These are phyloP conservation scores for Combretum micranthum DNA, from an alignment of 345 rosid species.

Conservation along the genomic window DNA sequence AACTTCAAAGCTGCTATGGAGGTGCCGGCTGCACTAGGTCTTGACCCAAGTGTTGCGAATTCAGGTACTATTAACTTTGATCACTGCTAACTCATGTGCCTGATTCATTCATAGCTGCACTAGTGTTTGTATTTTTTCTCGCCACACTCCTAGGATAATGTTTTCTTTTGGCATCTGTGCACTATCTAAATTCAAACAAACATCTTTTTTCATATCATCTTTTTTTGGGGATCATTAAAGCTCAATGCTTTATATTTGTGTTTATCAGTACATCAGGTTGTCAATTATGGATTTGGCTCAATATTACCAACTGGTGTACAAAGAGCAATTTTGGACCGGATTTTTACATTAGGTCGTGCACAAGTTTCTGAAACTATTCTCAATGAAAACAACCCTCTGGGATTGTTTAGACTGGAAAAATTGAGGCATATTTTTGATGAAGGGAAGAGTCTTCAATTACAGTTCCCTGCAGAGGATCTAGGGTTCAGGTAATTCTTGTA, in stretches of 20 bases:
- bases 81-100: not conserved
- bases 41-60: constrained; percentile 72
- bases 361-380: constrained; percentile 72
- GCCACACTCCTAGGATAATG: not conserved
- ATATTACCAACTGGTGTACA: constrained; percentile 70
- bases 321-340: constrained; percentile 61
- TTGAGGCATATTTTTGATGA: constrained; percentile 64
- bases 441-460: constrained; percentile 93
- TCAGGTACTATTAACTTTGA: constrained; percentile 40
- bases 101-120: not conserved
- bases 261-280: constrained; percentile 55
- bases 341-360: constrained; percentile 77
- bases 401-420: constrained; percentile 64
- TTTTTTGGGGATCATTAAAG: not conserved
- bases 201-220: not conserved
- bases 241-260: constrained; percentile 10
- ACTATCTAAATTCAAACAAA: not conserved
- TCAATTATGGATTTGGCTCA: constrained; percentile 46
- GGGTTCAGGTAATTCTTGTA: constrained; percentile 66
- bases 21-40: constrained; percentile 86
- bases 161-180: not conserved
- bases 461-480: constrained; percentile 99
- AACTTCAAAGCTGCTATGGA: constrained; percentile 89
- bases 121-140: too few relatives aligned
- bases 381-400: constrained; percentile 73